A percentile compares a stretch with the other conserved stretches of the same genome.
phyloP scores from a whole-genome alignment of 83 land plant genomes.

The Larix sibirica region DNA sequence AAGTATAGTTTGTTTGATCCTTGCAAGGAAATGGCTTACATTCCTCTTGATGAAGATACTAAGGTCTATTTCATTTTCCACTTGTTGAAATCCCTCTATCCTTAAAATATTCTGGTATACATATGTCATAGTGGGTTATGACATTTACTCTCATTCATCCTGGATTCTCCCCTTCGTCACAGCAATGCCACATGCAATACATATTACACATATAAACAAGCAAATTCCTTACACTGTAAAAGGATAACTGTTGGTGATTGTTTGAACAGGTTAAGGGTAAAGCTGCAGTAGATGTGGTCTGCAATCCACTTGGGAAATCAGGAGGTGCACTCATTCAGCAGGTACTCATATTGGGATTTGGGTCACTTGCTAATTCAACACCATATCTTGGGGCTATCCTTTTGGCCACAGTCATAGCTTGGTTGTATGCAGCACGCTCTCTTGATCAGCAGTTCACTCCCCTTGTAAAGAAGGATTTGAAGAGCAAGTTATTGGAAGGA shows the following conservation, averaged over 20 bases:
- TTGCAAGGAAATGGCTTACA: slow-evolving; percentile 67
- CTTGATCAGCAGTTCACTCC: slow-evolving; percentile 57
- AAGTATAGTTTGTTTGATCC: slow-evolving; percentile 62
- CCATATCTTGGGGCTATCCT: slow-evolving; percentile 56
- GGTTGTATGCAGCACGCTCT: slow-evolving; percentile 53
- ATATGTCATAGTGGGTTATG: too few species aligned
- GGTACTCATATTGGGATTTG: slow-evolving; percentile 45
- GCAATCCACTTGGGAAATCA: slow-evolving; percentile 99
- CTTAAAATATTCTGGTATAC: neutral
- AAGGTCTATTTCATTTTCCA: slow-evolving; percentile 28
- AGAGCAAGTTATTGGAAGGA: slow-evolving; percentile 48
- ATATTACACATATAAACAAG: neutral
- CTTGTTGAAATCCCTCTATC: neutral
- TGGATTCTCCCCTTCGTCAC: neutral
- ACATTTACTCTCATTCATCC: too few species aligned
- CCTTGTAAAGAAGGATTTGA: slow-evolving; percentile 50
- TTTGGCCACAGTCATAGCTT: slow-evolving; percentile 39
- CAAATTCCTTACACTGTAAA: neutral
- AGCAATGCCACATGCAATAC: neutral
- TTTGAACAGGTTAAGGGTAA: slow-evolving; percentile 92
- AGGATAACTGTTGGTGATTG: neutral
- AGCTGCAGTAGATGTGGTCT: slow-evolving; percentile 99
- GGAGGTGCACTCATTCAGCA: slow-evolving; percentile 93
- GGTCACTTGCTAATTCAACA: slow-evolving; percentile 52
- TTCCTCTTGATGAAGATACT: slow-evolving; percentile 62